Percentiles rank a stretch among this genome's conserved stretches.
phyloP scores from a whole-genome alignment of 257 asterid genomes.

The Fraxinus anomala region DNA sequence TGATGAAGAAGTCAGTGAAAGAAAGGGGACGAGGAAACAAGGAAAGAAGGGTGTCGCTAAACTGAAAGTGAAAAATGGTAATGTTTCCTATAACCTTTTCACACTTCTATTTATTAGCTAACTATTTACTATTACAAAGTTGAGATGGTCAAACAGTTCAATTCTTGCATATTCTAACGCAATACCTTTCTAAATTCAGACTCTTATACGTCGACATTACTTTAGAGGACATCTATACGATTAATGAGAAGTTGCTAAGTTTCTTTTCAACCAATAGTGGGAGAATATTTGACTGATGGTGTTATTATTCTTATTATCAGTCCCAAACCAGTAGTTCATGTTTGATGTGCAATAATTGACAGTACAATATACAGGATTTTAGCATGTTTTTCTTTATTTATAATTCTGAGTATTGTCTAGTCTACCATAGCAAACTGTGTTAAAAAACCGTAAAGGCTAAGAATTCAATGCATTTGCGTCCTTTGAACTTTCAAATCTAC shows the following conservation, averaged over 20 bases:
- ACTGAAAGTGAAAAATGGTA: constrained; percentile 50
- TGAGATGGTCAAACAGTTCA: constrained; percentile 6
- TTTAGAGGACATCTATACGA: neutral
- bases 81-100: constrained; percentile 29
- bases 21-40: constrained; percentile 29
- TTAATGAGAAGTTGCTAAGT: too few relatives aligned
- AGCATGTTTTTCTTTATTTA: neutral
- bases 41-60: constrained; percentile 37
- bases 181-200: constrained; percentile 16
- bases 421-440: neutral
- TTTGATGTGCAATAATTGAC: too few relatives aligned
- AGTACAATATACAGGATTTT: too few relatives aligned
- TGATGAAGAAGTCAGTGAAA: constrained; percentile 31
- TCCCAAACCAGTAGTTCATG: neutral
- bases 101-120: constrained; percentile 10
- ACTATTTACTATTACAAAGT: constrained; percentile 10
- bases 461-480: neutral
- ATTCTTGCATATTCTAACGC: neutral
- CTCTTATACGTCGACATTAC: neutral
- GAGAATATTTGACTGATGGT: neutral
- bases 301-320: neutral
- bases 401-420: neutral
- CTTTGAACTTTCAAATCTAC: constrained; percentile 11
- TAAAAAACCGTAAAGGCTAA: neutral
- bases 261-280: neutral